Evolutionary conservation across 176 grass and related monocot species (phyloP).

Genomic region (Elymus sibiricus): DNA sequence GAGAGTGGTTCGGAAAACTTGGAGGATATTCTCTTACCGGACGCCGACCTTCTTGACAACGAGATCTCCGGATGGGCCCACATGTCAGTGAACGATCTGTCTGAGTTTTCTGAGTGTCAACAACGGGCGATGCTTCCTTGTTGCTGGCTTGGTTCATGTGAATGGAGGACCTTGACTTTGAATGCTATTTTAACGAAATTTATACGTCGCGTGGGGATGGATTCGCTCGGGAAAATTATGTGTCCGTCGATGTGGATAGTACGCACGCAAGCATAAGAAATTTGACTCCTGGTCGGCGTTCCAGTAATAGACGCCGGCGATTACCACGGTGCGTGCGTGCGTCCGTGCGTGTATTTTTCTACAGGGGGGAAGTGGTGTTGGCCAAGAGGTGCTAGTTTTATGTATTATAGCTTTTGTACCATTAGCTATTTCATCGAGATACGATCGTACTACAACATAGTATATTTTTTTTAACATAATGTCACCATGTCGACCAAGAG

Average conservation of each 20-base stretch:
- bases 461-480: too few relatives aligned
- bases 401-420: neutral
- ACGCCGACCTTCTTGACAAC: conserved; percentile 10
- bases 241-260: neutral
- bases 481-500: neutral
- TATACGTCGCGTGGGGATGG: conserved; percentile 20
- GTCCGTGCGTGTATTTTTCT: neutral
- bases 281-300: neutral
- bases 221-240: neutral
- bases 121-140: neutral
- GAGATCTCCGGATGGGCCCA: neutral
- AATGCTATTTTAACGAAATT: neutral
- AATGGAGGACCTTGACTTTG: conserved; percentile 47
- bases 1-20: neutral
- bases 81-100: neutral
- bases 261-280: neutral
- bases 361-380: neutral
- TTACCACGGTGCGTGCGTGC: neutral
- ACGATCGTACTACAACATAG: neutral
- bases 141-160: neutral
- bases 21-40: neutral
- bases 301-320: neutral
- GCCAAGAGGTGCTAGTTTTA: neutral
- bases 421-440: neutral
- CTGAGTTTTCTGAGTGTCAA: neutral